A percentile compares a stretch with the other conserved stretches of the same genome.
These are phyloP conservation scores for Hyparrhenia diplandra DNA, from an alignment of 176 grass and related monocot species.

Conservation along the genomic window DNA sequence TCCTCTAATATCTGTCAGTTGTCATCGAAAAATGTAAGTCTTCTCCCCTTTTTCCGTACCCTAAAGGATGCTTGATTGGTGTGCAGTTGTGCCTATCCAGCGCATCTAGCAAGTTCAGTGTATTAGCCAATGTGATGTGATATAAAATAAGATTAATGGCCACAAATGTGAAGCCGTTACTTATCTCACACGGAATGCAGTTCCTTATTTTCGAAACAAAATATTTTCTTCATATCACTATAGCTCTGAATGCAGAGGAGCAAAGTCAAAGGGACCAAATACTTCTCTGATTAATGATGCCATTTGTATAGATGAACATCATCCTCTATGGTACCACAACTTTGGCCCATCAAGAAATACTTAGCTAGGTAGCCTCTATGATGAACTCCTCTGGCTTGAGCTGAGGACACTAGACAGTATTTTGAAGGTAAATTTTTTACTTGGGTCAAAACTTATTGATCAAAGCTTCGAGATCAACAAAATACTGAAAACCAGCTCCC, in stretches of 20 bases:
- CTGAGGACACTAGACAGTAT: background rate
- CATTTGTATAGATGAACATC: background rate
- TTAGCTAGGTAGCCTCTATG: background rate
- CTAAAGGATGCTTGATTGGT: background rate
- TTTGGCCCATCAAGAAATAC: background rate
- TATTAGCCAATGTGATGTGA: background rate
- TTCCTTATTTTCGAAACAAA: background rate
- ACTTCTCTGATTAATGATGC: background rate
- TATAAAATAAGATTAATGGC: background rate
- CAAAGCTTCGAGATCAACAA: background rate
- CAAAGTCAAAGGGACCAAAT: background rate
- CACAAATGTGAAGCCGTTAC: constrained; percentile 13
- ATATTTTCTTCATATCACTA: background rate
- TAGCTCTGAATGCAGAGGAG: background rate
- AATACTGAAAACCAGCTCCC: background rate
- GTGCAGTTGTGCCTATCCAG: background rate
- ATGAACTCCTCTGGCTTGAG: background rate
- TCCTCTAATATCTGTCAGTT: constrained; percentile 46
- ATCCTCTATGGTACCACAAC: background rate
- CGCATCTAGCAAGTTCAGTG: background rate
- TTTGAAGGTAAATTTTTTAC: background rate
- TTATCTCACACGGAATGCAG: constrained; percentile 2
- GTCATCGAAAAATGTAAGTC: constrained; percentile 51
- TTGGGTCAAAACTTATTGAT: background rate
- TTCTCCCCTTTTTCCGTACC: background rate